Conservation (phyloP, 352 stramenopile genomes). For the Phytophthora quininea region DNA sequence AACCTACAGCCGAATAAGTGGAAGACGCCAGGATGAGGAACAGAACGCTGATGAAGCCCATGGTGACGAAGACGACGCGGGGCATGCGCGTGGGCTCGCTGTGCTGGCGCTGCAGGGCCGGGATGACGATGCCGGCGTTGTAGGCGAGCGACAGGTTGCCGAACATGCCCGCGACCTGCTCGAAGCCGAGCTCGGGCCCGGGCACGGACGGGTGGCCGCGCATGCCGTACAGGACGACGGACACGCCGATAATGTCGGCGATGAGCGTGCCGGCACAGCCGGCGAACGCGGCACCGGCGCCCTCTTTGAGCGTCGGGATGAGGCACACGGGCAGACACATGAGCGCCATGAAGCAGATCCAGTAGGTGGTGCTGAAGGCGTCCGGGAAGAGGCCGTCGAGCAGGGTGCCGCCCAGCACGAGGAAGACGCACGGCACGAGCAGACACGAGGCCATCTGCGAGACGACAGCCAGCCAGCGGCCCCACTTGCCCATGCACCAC, state of each 20-base stretch:
- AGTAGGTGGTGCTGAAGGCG: slow-evolving; percentile 31
- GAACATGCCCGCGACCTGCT: slow-evolving; percentile 40
- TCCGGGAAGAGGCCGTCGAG: slow-evolving; percentile 28
- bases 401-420: slow-evolving; percentile 27
- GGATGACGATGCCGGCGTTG: slow-evolving; percentile 25
- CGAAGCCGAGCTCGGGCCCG: slow-evolving; percentile 33
- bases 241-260: slow-evolving; percentile 34
- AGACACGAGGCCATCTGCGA: slow-evolving; percentile 40
- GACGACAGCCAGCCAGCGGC: slow-evolving; percentile 47
- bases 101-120: slow-evolving; percentile 27
- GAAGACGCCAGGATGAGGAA: slow-evolving; percentile 43
- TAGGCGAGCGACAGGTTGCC: slow-evolving; percentile 31
- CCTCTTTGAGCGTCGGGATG: slow-evolving; percentile 35
- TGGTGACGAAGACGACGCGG: slow-evolving; percentile 38
- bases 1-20: slow-evolving; percentile 51
- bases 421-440: slow-evolving; percentile 34
- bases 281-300: slow-evolving; percentile 36
- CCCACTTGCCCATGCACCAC: slow-evolving; percentile 35
- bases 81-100: slow-evolving; percentile 30
- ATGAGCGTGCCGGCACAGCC: slow-evolving; percentile 40
- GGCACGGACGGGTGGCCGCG: slow-evolving; percentile 25
- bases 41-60: slow-evolving; percentile 39
- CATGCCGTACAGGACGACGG: slow-evolving; percentile 31
- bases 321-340: slow-evolving; percentile 43
- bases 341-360: slow-evolving; percentile 50